phyloP scores from a whole-genome alignment of 1,139 yeast genomes.

The Blastobotrys illinoisensis region DNA sequence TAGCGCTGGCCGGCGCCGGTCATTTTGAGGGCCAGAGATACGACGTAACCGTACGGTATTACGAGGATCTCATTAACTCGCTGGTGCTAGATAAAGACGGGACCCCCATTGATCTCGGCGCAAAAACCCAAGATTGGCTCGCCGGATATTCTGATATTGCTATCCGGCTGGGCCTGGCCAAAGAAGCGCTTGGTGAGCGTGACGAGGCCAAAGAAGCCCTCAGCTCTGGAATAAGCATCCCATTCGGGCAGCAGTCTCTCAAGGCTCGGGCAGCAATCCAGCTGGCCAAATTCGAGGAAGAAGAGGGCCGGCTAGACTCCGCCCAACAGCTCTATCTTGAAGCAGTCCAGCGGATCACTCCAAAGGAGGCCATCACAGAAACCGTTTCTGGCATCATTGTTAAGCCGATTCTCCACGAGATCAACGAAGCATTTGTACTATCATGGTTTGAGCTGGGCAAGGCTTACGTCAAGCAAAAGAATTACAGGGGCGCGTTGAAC shows the following conservation, averaged over 20 bases:
- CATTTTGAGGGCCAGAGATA: constrained; percentile 26
- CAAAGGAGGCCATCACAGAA: neutral
- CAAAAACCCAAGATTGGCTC: constrained; percentile 34
- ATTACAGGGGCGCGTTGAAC: constrained; percentile 28
- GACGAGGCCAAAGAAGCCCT: constrained; percentile 32
- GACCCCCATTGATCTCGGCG: constrained; percentile 15
- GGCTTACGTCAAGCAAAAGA: constrained; percentile 24
- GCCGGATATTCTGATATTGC: constrained; percentile 37
- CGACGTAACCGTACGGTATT: constrained; percentile 20
- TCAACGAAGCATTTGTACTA: neutral
- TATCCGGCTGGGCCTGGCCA: constrained; percentile 33
- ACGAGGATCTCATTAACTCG: constrained; percentile 24
- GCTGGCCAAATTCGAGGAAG: constrained; percentile 23
- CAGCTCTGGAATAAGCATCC: constrained; percentile 28
- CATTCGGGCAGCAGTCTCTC: constrained; percentile 26
- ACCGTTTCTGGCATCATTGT: neutral
- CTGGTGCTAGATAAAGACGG: constrained; percentile 23
- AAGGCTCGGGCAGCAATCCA: constrained; percentile 28
- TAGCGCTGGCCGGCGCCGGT: constrained; percentile 29
- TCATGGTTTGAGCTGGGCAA: constrained; percentile 27
- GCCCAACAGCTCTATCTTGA: constrained; percentile 39
- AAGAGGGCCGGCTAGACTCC: constrained; percentile 24
- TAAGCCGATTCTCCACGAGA: neutral
- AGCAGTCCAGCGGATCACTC: constrained; percentile 37
- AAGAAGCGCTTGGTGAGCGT: constrained; percentile 22